A percentile compares a stretch with the other conserved stretches of the same genome.
Evolutionary conservation across 2,329 filamentous ascomycete genomes (phyloP).

Genomic region (Epichloe typhina): DNA sequence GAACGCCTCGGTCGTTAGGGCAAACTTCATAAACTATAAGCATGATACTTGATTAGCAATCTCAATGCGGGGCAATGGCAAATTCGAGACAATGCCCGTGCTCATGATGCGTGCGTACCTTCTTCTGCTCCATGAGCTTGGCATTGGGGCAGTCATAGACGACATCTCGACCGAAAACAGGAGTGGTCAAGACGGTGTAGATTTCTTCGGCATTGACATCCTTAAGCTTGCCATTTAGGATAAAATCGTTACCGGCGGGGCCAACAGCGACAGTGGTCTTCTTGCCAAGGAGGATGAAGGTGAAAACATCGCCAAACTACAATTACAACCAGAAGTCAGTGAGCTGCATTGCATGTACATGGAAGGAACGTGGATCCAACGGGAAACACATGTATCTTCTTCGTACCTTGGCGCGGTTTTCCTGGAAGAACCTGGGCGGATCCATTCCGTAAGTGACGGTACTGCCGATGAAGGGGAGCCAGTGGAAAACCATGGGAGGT

Average conservation of each 20-base stretch:
- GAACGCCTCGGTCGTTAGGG: conserved; percentile 63
- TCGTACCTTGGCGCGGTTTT: conserved; percentile 59
- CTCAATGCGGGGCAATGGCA: neutral
- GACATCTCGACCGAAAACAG: conserved; percentile 70
- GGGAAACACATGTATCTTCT: conserved; percentile 14
- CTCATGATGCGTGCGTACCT: conserved; percentile 36
- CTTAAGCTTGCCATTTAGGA: conserved; percentile 79
- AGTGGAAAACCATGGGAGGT: conserved; percentile 69
- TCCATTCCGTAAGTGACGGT: conserved; percentile 93
- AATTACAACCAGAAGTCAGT: conserved; percentile 21
- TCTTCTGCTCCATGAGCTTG: conserved; percentile 94
- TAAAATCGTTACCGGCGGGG: conserved; percentile 76
- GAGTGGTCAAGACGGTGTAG: conserved; percentile 62
- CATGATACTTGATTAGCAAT: neutral
- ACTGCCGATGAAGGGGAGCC: conserved; percentile 74
- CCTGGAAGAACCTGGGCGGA: conserved; percentile 75
- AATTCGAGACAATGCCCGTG: neutral
- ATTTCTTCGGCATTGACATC: conserved; percentile 87
- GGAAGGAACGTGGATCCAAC: neutral
- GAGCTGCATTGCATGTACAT: neutral
- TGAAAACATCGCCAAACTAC: conserved; percentile 80
- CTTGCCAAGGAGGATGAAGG: conserved; percentile 76
- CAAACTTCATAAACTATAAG: conserved; percentile 65
- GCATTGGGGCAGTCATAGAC: conserved; percentile 85
- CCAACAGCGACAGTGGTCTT: conserved; percentile 81